Evolutionary conservation across 1,284 basidiomycete genomes (phyloP), one percentile per base, ranked within the genome.

Genomic region (Austroboletus novae-zelandiae): DNA sequence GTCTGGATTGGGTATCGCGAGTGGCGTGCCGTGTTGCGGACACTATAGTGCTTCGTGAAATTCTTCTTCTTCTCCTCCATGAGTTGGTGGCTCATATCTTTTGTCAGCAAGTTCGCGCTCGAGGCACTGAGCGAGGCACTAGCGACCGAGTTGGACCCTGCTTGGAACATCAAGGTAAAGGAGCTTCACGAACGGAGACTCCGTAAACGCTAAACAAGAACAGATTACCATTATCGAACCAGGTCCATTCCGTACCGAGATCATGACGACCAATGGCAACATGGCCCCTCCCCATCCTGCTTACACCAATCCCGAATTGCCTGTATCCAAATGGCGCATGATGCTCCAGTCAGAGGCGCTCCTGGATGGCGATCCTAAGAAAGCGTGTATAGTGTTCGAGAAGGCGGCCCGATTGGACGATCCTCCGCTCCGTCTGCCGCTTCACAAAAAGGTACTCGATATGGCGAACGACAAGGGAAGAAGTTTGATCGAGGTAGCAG

Each of bases 141-240:
- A 14, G 54, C 40, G 9, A 17, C 29, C 7, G 67, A 69, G 37
- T 34, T 67, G 14, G 62, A 68, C 41, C 65, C 64, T 15, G 48
- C 50, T 1, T 70, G 68, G 65, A 61, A 66, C 41, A 65, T 69
- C 51, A 60, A 63, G 47, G 68, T 67, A 45, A 43, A 44, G 25
- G 13, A 15, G 34, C 9, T 30, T 5, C 11, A 13, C 23, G 7
- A 4, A 43, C 11, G 7, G 2, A 34, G 9, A 10, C 13, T 3
- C 8, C 48, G 20, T 49, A 47, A 31, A 13, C 2, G 15, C 20
- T 40, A 17, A 20, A 39, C 10, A 25, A 25, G 23, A 25, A 25
- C 6, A 67, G 65, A 25, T 67, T 29, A 65, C 58, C 7, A 52
- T 68, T 10, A 32, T 66, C 34, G 48, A 65, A 31, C 55, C 48